These are phyloP conservation scores for Macrocystidia cucumis DNA, from an alignment of 1,284 basidiomycete genomes.

Conservation along the genomic window DNA sequence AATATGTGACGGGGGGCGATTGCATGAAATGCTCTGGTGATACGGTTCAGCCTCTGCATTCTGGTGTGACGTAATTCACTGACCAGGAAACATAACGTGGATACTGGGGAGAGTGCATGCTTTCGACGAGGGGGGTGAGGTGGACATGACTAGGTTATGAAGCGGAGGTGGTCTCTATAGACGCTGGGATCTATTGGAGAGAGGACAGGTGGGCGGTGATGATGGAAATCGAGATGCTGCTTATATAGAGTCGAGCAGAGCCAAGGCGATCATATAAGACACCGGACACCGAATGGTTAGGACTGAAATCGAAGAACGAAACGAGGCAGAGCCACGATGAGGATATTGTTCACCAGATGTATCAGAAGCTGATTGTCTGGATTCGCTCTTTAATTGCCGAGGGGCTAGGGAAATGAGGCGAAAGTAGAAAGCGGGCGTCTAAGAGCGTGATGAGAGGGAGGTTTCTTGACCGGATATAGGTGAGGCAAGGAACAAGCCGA, in stretches of 20 bases:
- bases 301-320: not conserved
- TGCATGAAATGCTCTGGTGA: no score
- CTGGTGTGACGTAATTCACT: constrained; percentile 10
- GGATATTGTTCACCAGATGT: not conserved
- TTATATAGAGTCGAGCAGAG: constrained; percentile 7
- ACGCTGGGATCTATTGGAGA: constrained; percentile 8
- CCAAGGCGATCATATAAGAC: constrained; percentile 1
- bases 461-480: constrained; percentile 12
- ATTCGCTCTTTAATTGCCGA: constrained; percentile 1
- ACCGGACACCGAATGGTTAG: not conserved
- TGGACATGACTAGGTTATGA: constrained; percentile 4
- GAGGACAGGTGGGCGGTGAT: constrained; percentile 7
- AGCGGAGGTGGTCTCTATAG: constrained; percentile 4
- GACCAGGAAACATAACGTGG: constrained; percentile 51
- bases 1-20: no score
- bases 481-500: no score
- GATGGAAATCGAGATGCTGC: constrained; percentile 6
- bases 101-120: constrained; percentile 38
- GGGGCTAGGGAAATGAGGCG: not conserved
- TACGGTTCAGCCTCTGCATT: no score
- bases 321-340: not conserved
- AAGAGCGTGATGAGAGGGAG: constrained; percentile 5
- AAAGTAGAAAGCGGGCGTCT: constrained; percentile 1
- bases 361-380: not conserved
- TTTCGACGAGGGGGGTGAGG: constrained; percentile 9